Evolutionary conservation across 805 yeast species (phyloP), one percentile per base, ranked within the genome.

Genomic region (Ogataea allantospora): DNA sequence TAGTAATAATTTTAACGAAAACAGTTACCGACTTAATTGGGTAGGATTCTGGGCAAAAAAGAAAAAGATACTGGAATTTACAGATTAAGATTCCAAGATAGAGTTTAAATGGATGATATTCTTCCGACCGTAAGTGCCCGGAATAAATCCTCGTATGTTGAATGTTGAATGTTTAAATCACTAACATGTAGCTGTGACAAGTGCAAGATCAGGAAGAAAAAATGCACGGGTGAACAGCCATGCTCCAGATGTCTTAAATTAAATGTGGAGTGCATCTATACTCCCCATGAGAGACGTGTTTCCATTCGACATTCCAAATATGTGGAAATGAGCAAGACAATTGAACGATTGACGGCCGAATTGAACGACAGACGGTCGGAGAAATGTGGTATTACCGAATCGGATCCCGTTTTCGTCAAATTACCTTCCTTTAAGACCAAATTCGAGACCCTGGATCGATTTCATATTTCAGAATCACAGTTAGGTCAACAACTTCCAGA

Each of bases 201-300:
- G 9, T 56, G 61, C 33, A 53, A 44, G 30, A 27, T 41, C 21
- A 44, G 44, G 20, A 56, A 54, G 35, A 44, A 44, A 6, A 47
- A 42, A 35, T 56, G 61, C 25, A 46, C 58, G 3, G 59, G 61
- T 2, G 52, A 47, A 16, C 40, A 31, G 5, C 59, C 59, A 7
- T 56, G 61, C 30, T 10, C 36, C 6, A 39, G 37, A 21, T 56
- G 61, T 28, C 13, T 5, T 3, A 40, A 29, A 4, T 10, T 43
- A 9, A 35, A 27, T 4, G 17, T 27, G 1, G 30, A 38, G 4
- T 56, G 61, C 29, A 46, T 48, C 12, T 56, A 54, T 33, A 32
- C 42, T 2, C 57, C 58, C 8, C 42, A 45, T 28, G 51, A 53
- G 13, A 48, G 37, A 27, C 43, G 57, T 17, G 42, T 54, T 9